phyloP scores from a whole-genome alignment of 192 early-diverging fungal genomes.

The Gonapodya prolifera region DNA sequence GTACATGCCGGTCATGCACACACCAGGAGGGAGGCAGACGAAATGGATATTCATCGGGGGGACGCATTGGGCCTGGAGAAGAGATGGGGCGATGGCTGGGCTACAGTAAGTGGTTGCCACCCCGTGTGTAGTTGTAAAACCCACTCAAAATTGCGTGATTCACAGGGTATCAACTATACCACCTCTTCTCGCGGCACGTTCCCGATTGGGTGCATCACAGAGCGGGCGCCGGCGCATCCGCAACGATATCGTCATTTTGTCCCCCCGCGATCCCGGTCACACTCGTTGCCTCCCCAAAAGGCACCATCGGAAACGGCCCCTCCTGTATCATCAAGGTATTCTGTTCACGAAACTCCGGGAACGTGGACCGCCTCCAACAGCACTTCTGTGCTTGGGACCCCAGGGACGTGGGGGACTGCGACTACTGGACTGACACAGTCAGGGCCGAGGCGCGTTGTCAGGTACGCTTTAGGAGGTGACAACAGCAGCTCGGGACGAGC shows the following conservation, averaged over 20 bases:
- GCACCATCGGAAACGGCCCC: not conserved
- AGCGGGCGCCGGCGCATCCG: not conserved
- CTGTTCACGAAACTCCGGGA: not conserved
- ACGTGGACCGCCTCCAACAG: not conserved
- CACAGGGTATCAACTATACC: not conserved
- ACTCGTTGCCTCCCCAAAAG: not conserved
- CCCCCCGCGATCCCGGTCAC: not conserved
- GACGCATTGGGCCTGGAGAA: not conserved
- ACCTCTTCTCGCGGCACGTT: not conserved
- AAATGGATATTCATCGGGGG: not conserved
- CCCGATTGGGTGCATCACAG: not conserved
- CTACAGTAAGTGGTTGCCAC: not conserved
- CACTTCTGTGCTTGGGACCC: too few species aligned
- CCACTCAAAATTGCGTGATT: too few species aligned
- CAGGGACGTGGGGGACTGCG: too few species aligned
- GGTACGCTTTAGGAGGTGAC: not conserved
- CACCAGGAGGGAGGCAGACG: not conserved
- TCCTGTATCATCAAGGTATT: not conserved
- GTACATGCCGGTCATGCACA: not conserved
- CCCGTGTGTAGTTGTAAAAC: too few species aligned
- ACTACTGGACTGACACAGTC: too few species aligned
- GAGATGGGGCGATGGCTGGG: not conserved
- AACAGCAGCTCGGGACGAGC: not conserved
- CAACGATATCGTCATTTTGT: not conserved
- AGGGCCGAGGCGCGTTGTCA: not conserved